These are phyloP conservation scores for Claviceps pazoutovae DNA, from an alignment of 2,329 filamentous ascomycete genomes.

Conservation along the genomic window DNA sequence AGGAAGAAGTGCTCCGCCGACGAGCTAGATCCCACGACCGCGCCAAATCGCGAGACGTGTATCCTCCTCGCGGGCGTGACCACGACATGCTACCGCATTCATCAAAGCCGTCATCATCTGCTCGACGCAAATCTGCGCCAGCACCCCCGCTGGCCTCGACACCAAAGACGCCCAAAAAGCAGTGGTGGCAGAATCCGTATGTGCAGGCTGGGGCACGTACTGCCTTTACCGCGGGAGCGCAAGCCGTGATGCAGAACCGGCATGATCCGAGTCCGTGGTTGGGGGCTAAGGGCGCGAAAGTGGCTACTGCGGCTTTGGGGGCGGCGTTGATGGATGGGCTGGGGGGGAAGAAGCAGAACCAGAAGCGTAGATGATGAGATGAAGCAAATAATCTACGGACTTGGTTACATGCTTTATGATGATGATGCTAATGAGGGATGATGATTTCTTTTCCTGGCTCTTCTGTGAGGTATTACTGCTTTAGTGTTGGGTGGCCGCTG, in stretches of 20 bases:
- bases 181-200: conserved; percentile 25
- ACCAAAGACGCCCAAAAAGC: conserved; percentile 13
- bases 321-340: conserved; percentile 35
- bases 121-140: conserved; percentile 8
- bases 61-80: conserved; percentile 12
- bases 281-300: conserved; percentile 32
- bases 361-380: background rate
- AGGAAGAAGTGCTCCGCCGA: conserved; percentile 9
- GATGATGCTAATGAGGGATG: background rate
- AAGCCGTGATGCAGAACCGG: conserved; percentile 32
- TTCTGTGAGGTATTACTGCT: too few relatives aligned
- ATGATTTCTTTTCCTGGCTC: background rate
- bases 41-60: conserved; percentile 8
- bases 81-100: conserved; percentile 3
- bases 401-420: background rate
- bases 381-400: background rate
- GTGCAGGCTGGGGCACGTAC: conserved; percentile 30
- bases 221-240: conserved; percentile 32
- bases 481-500: too few relatives aligned
- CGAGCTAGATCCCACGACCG: conserved; percentile 13
- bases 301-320: conserved; percentile 34
- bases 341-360: conserved; percentile 15
- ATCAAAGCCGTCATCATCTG: conserved; percentile 3
- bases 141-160: conserved; percentile 6
- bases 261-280: conserved; percentile 32